Conservation (phyloP, 768 basidiomycete genomes). For the Leccinum rimulosum region DNA sequence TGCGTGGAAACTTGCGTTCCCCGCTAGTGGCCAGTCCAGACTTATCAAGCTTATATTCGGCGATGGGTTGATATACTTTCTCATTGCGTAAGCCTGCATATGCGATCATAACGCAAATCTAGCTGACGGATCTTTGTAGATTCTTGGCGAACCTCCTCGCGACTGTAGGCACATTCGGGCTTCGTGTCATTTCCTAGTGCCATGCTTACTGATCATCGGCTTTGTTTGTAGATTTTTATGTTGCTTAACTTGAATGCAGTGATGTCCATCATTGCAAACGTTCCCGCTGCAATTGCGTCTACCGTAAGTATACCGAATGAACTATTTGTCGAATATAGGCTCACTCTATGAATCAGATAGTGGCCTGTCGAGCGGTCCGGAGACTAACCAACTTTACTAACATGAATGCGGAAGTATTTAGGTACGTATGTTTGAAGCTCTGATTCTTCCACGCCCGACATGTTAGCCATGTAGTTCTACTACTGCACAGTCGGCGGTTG, state of each 20-base stretch:
- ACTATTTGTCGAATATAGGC: background rate
- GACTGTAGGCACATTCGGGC: slow-evolving; percentile 31
- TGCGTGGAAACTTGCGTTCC: slow-evolving; percentile 55
- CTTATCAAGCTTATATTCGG: slow-evolving; percentile 65
- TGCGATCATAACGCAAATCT: background rate
- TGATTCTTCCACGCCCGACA: slow-evolving; percentile 26
- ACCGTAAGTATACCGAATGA: slow-evolving; percentile 42
- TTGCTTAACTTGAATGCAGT: slow-evolving; percentile 66
- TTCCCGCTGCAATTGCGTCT: slow-evolving; percentile 67
- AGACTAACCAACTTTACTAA: slow-evolving; percentile 58
- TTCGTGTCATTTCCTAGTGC: background rate
- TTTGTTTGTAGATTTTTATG: slow-evolving; percentile 49
- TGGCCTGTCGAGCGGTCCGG: slow-evolving; percentile 61
- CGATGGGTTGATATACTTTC: slow-evolving; percentile 72
- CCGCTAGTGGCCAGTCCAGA: slow-evolving; percentile 46
- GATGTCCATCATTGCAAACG: slow-evolving; percentile 72
- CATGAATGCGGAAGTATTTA: slow-evolving; percentile 47
- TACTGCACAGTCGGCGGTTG: slow-evolving; percentile 50
- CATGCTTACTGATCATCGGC: background rate
- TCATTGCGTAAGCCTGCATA: slow-evolving; percentile 55
- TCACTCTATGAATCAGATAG: slow-evolving; percentile 48
- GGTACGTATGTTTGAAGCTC: slow-evolving; percentile 37
- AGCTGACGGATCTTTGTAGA: slow-evolving; percentile 33
- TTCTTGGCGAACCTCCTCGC: slow-evolving; percentile 67
- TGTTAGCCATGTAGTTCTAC: slow-evolving; percentile 32